Conservation (phyloP, 108 stramenopile genomes). For the Pseudonitzschia pungens region DNA sequence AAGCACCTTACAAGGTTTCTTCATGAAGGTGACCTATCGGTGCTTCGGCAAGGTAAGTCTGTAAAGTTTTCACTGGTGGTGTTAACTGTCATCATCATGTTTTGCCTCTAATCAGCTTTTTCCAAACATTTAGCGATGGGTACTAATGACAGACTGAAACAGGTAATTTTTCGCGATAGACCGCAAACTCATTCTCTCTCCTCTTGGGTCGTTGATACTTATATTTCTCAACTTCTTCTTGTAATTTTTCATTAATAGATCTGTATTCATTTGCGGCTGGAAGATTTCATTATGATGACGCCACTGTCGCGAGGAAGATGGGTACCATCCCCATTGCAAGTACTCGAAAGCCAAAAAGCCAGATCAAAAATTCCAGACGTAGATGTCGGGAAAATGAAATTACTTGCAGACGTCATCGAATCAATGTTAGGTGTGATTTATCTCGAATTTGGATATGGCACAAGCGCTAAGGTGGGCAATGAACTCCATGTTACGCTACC, state of each 20-base stretch:
- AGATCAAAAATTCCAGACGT: conserved; percentile 6
- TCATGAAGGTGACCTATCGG: conserved; percentile 60
- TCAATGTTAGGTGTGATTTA: conserved; percentile 58
- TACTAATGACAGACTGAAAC: conserved; percentile 38
- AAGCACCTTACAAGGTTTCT: conserved; percentile 37
- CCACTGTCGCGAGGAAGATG: conserved; percentile 45
- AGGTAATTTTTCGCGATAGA: background rate
- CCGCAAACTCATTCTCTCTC: background rate
- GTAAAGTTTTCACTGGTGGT: background rate
- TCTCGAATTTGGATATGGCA: conserved; percentile 43
- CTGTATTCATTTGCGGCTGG: conserved; percentile 33
- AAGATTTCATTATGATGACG: conserved; percentile 40
- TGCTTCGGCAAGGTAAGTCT: conserved; percentile 47
- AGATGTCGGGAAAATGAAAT: conserved; percentile 23
- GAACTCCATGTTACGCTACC: conserved; percentile 44
- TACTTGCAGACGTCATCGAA: conserved; percentile 63
- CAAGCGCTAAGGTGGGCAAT: conserved; percentile 36
- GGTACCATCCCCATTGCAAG: conserved; percentile 36
- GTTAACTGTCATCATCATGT: background rate
- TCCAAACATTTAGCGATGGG: conserved; percentile 40
- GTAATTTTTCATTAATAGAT: conserved; percentile 1
- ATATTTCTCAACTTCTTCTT: background rate
- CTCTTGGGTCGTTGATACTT: background rate
- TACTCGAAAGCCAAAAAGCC: conserved; percentile 8
- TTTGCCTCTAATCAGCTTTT: background rate